Percentiles rank a stretch among this genome's conserved stretches.
phyloP scores from a whole-genome alignment of 192 early-diverging fungal genomes.

The Thoreauomyces humboldtii region DNA sequence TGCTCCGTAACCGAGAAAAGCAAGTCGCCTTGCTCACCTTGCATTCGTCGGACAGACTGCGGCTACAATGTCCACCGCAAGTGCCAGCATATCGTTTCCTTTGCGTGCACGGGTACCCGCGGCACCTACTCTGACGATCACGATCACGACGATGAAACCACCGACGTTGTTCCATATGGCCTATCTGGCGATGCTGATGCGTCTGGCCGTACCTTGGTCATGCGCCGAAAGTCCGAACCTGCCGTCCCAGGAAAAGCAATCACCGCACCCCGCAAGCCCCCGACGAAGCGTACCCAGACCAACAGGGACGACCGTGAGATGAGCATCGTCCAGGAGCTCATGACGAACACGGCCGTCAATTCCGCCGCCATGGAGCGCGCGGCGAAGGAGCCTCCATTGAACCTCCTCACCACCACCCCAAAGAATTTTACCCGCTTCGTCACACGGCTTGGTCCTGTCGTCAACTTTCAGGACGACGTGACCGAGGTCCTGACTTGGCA shows the following conservation, averaged over 20 bases:
- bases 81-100: conserved; percentile 36
- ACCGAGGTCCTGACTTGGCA: conserved; percentile 69
- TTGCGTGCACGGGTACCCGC: conserved; percentile 17
- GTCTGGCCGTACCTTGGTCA: neutral
- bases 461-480: conserved; percentile 61
- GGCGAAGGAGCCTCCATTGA: conserved; percentile 54
- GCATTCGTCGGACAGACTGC: conserved; percentile 2
- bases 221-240: conserved; percentile 8
- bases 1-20: too few species aligned
- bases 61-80: conserved; percentile 50
- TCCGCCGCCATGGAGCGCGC: conserved; percentile 32
- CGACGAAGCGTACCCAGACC: conserved; percentile 15
- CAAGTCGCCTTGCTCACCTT: neutral
- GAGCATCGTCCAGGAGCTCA: conserved; percentile 37
- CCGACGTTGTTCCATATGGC: neutral
- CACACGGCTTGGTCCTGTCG: conserved; percentile 58
- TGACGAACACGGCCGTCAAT: conserved; percentile 47
- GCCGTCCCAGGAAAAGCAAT: conserved; percentile 10
- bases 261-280: conserved; percentile 20
- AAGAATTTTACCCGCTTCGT: conserved; percentile 71
- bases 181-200: conserved; percentile 1
- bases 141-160: neutral
- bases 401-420: conserved; percentile 63
- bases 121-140: conserved; percentile 3
- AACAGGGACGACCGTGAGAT: neutral